phyloP scores from a whole-genome alignment of 768 basidiomycete genomes.

The Tulasnella calospora region DNA sequence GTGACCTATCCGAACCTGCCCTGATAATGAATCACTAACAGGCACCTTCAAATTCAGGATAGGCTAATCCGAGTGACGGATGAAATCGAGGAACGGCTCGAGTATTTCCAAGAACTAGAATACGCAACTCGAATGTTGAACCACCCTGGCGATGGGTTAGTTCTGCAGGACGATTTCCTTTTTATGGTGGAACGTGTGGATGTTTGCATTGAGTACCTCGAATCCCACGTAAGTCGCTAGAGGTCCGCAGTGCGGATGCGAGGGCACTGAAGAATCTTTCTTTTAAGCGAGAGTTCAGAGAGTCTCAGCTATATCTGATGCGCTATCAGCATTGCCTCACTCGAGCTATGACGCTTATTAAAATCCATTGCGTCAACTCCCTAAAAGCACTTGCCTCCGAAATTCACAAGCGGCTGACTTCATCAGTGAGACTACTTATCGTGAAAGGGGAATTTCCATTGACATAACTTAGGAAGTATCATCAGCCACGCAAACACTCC shows the following conservation, averaged over 20 bases:
- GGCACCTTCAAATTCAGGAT: constrained; percentile 45
- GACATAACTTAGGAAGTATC: constrained; percentile 59
- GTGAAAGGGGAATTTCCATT: neutral
- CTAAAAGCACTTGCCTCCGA: constrained; percentile 74
- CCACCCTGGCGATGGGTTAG: constrained; percentile 86
- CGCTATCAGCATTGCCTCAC: constrained; percentile 99
- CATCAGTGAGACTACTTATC: constrained; percentile 55
- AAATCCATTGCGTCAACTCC: constrained; percentile 90
- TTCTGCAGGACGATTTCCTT: constrained; percentile 84
- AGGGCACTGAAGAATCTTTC: neutral
- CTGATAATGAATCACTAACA: constrained; percentile 45
- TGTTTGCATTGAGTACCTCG: constrained; percentile 87
- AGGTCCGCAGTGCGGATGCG: neutral
- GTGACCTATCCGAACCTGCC: constrained; percentile 9
- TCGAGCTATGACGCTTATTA: constrained; percentile 94
- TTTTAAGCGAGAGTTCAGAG: constrained; percentile 76
- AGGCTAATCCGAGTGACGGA: constrained; percentile 70
- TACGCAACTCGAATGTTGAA: constrained; percentile 90
- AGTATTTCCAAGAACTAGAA: constrained; percentile 94
- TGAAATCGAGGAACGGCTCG: constrained; percentile 73
- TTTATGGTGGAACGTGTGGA: constrained; percentile 96
- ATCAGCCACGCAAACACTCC: constrained; percentile 69
- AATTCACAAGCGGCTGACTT: constrained; percentile 58
- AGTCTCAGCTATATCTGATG: constrained; percentile 90
- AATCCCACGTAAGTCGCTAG: constrained; percentile 62